Evolutionary conservation across 306 rosid genomes (phyloP).

Genomic region (Quercus variabilis): DNA sequence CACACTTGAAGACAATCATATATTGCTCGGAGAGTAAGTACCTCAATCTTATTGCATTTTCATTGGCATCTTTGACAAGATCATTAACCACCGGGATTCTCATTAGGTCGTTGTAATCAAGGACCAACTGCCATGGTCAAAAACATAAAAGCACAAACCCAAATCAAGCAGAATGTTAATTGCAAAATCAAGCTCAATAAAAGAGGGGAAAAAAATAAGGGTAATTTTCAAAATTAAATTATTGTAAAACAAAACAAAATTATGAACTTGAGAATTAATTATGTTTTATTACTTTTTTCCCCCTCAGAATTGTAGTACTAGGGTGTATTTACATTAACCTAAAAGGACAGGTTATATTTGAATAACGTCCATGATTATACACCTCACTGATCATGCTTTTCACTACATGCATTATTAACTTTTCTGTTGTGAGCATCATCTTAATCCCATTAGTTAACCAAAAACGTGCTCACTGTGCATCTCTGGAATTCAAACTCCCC

Average conservation of each 20-base stretch:
- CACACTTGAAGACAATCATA: not conserved
- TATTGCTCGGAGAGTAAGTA: slow-evolving; percentile 16
- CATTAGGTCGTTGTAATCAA: slow-evolving; percentile 70
- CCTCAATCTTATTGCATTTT: slow-evolving; percentile 44
- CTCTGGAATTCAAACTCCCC: not conserved
- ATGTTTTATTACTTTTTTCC: not conserved
- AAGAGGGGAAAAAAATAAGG: not conserved
- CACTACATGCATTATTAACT: not conserved
- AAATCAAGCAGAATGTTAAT: slow-evolving; percentile 15
- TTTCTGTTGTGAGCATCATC: not conserved
- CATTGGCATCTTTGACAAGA: slow-evolving; percentile 22
- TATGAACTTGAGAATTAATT: not conserved
- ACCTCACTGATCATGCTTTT: not conserved
- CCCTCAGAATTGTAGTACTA: not conserved
- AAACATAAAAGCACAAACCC: slow-evolving; percentile 24
- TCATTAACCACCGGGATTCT: slow-evolving; percentile 56
- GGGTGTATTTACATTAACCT: not conserved
- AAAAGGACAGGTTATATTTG: not conserved
- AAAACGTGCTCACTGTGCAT: not conserved
- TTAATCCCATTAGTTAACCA: not conserved
- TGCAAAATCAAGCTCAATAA: slow-evolving; percentile 6
- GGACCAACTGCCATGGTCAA: slow-evolving; percentile 50
- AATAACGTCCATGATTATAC: not conserved
- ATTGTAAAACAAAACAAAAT: not conserved
- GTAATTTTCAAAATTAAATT: not conserved